These are phyloP conservation scores for Clavulina sp. DNA, from an alignment of 768 basidiomycete genomes.

Conservation along the genomic window DNA sequence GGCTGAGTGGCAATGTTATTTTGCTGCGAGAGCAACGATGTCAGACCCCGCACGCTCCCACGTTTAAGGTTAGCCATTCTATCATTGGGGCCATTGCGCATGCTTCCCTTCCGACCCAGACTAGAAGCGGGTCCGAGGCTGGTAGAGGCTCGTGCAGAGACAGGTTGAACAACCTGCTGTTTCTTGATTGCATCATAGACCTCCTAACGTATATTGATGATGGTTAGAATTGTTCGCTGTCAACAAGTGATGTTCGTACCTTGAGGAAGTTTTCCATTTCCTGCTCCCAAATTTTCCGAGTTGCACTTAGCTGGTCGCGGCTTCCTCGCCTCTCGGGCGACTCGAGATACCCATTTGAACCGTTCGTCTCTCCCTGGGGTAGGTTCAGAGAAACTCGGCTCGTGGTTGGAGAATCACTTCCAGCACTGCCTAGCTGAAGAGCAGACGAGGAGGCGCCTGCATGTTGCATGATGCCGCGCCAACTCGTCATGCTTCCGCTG, in stretches of 20 bases:
- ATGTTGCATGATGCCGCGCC: slow-evolving; percentile 39
- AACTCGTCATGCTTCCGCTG: slow-evolving; percentile 71
- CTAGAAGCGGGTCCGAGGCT: slow-evolving; percentile 24
- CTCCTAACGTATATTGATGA: slow-evolving; percentile 35
- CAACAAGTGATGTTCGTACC: slow-evolving; percentile 25
- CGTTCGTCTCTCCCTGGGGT: no score
- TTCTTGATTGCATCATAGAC: slow-evolving; percentile 87
- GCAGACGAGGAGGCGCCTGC: background rate
- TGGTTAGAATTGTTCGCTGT: background rate
- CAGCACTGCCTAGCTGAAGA: background rate
- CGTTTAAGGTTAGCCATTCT: slow-evolving; percentile 67
- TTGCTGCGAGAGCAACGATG: slow-evolving; percentile 54
- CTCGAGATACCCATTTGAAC: background rate
- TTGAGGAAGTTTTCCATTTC: slow-evolving; percentile 81
- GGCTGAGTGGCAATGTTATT: slow-evolving; percentile 77
- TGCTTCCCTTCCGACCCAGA: slow-evolving; percentile 50
- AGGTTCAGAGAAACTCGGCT: background rate
- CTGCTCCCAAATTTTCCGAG: slow-evolving; percentile 41
- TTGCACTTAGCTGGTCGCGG: background rate
- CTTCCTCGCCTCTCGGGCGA: slow-evolving; percentile 2
- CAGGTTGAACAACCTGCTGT: slow-evolving; percentile 77
- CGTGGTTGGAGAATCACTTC: background rate
- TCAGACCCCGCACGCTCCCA: slow-evolving; percentile 77
- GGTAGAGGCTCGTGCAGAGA: slow-evolving; percentile 28
- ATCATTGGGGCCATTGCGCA: slow-evolving; percentile 45